phyloP scores from a whole-genome alignment of 495 filamentous ascomycete genomes.

The Neurospora sp. region DNA sequence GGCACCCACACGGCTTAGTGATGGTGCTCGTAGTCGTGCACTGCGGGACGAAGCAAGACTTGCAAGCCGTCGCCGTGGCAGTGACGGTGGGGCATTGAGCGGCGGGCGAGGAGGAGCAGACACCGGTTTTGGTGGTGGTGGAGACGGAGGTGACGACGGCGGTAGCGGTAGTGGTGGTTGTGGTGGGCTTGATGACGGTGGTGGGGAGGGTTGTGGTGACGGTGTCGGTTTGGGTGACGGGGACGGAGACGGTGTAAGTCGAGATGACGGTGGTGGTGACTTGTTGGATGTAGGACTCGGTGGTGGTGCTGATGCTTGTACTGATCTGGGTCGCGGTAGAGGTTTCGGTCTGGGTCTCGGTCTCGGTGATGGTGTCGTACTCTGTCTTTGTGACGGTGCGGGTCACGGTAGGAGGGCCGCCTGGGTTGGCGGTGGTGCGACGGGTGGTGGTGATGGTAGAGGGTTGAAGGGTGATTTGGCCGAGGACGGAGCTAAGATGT shows the following conservation, averaged over 20 bases:
- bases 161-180: background rate
- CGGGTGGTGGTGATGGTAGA: constrained; percentile 11
- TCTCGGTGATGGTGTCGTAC: constrained; percentile 6
- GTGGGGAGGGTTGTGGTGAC: constrained; percentile 1
- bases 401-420: constrained; percentile 3
- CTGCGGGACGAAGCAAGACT: constrained; percentile 17
- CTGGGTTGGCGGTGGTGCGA: background rate
- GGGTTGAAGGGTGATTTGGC: constrained; percentile 18
- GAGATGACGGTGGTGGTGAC: background rate
- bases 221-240: background rate
- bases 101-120: background rate
- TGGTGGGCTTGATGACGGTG: background rate
- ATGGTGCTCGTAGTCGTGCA: constrained; percentile 19
- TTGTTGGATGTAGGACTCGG: background rate
- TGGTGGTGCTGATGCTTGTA: constrained; percentile 1
- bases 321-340: background rate
- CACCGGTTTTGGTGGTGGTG: background rate
- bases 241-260: background rate
- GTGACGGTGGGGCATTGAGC: constrained; percentile 17
- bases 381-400: constrained; percentile 5
- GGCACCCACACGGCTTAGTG: constrained; percentile 16
- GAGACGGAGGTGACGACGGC: background rate
- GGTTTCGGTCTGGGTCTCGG: background rate
- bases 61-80: constrained; percentile 18
- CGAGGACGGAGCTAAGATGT: constrained; percentile 11